phyloP scores from a whole-genome alignment of 73 alveolate species.

The Paramecium pentaurelia region DNA sequence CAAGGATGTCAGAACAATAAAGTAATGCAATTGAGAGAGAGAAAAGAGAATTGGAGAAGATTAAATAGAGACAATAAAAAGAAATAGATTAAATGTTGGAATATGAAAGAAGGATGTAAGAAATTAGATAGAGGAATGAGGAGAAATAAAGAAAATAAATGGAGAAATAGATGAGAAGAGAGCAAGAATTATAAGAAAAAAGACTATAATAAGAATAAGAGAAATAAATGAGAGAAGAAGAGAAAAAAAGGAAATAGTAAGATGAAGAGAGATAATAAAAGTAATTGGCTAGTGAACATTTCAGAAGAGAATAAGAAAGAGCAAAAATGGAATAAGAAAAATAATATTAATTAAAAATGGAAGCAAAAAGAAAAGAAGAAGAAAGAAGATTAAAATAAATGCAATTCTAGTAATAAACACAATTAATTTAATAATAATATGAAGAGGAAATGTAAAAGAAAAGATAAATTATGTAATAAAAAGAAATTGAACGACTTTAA shows the following conservation, averaged over 20 bases:
- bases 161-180: constrained; percentile 48
- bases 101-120: constrained; percentile 38
- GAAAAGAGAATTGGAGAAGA: not conserved
- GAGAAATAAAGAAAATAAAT: not conserved
- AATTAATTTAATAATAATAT: not conserved
- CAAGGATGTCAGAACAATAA: not conserved
- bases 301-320: constrained; percentile 12
- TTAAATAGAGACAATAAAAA: constrained; percentile 23
- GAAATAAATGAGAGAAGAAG: constrained; percentile 29
- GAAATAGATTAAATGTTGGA: constrained; percentile 45
- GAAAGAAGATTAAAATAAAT: constrained; percentile 8
- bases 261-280: not conserved
- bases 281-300: constrained; percentile 2
- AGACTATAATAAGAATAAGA: not conserved
- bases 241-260: not conserved
- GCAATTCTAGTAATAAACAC: constrained; percentile 9
- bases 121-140: constrained; percentile 23
- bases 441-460: constrained; percentile 34
- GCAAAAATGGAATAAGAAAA: not conserved
- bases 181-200: constrained; percentile 10
- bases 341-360: not conserved
- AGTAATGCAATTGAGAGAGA: not conserved
- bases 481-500: not conserved
- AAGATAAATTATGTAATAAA: not conserved
- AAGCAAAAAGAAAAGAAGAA: constrained; percentile 7